A percentile compares a stretch with the other conserved stretches of the same genome.
These are phyloP conservation scores for Bisporella sp. DNA, from an alignment of 2,329 filamentous ascomycete genomes.

Conservation along the genomic window DNA sequence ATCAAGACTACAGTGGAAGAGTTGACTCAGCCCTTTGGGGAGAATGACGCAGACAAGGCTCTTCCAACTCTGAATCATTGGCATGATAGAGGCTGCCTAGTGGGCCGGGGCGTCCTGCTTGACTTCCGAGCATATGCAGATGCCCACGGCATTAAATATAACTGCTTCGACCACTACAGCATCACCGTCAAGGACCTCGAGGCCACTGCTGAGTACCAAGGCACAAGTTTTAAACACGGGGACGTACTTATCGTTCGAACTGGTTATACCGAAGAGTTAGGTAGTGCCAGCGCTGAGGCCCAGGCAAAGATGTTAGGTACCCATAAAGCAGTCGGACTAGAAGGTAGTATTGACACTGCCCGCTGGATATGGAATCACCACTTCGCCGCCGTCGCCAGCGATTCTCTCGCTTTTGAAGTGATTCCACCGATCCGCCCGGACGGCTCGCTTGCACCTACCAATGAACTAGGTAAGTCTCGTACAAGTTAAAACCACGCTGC, in stretches of 20 bases:
- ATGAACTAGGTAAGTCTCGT: too few relatives aligned
- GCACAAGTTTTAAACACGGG: slow-evolving; percentile 37
- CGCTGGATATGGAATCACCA: slow-evolving; percentile 24
- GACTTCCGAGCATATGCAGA: slow-evolving; percentile 39
- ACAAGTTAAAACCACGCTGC: too few relatives aligned
- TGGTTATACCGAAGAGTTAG: slow-evolving; percentile 34
- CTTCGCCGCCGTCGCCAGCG: slow-evolving; percentile 23
- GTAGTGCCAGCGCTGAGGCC: slow-evolving; percentile 19
- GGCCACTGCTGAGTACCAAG: slow-evolving; percentile 36
- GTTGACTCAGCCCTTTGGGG: slow-evolving; percentile 28
- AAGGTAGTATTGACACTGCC: slow-evolving; percentile 11
- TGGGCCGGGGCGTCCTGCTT: slow-evolving; percentile 46
- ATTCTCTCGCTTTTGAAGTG: slow-evolving; percentile 22
- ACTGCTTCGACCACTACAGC: slow-evolving; percentile 27
- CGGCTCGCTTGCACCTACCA: slow-evolving; percentile 1
- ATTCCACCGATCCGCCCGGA: slow-evolving; percentile 18
- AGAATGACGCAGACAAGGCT: slow-evolving; percentile 16
- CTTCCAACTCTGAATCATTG: slow-evolving; percentile 12
- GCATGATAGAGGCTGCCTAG: slow-evolving; percentile 36
- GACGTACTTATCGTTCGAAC: slow-evolving; percentile 43
- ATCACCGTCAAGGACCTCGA: slow-evolving; percentile 34
- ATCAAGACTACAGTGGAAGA: slow-evolving; percentile 15
- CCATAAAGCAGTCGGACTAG: slow-evolving; percentile 15
- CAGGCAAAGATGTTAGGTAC: slow-evolving; percentile 5
- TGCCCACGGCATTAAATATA: slow-evolving; percentile 26